These are phyloP conservation scores for Lasiosphaeria hispida DNA, from an alignment of 495 filamentous ascomycete species.

Conservation along the genomic window DNA sequence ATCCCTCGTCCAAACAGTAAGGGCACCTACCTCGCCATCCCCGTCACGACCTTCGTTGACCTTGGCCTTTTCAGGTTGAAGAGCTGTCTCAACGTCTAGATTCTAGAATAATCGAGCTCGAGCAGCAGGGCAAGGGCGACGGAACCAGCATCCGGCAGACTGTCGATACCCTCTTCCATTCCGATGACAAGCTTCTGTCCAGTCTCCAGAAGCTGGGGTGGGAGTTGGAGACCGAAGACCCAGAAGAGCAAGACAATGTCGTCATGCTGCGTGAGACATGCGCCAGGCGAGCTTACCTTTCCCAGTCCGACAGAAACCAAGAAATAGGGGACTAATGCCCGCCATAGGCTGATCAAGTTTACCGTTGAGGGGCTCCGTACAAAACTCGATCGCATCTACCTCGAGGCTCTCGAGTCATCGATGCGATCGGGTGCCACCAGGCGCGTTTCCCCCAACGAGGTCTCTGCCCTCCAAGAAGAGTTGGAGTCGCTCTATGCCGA, in stretches of 20 bases:
- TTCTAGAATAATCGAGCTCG: conserved; percentile 40
- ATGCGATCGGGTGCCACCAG: conserved; percentile 18
- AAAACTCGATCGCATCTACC: conserved; percentile 45
- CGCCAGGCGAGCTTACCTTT: conserved; percentile 25
- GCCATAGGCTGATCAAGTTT: conserved; percentile 43
- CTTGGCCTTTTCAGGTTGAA: conserved; percentile 29
- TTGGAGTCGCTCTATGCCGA: conserved; percentile 62
- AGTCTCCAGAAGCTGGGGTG: conserved; percentile 49
- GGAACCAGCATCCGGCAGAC: conserved; percentile 31
- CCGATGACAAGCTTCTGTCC: conserved; percentile 47
- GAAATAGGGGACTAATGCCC: conserved; percentile 17
- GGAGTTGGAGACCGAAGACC: conserved; percentile 42
- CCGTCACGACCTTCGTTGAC: conserved; percentile 1
- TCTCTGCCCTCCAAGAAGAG: conserved; percentile 53
- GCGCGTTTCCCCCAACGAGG: conserved; percentile 27
- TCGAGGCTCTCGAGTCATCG: conserved; percentile 37
- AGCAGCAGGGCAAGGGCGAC: conserved; percentile 31
- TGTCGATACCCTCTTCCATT: conserved; percentile 35
- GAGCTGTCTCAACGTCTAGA: conserved; percentile 39
- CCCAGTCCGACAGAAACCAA: neutral
- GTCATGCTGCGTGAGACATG: conserved; percentile 43
- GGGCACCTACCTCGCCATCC: neutral
- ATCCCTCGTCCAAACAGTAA: conserved; percentile 31
- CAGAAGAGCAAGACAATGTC: conserved; percentile 36
- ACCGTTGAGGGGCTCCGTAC: conserved; percentile 46